Base-by-base conservation (phyloP, 306 rosid species). In the Citrullus colocynthis region DNA sequence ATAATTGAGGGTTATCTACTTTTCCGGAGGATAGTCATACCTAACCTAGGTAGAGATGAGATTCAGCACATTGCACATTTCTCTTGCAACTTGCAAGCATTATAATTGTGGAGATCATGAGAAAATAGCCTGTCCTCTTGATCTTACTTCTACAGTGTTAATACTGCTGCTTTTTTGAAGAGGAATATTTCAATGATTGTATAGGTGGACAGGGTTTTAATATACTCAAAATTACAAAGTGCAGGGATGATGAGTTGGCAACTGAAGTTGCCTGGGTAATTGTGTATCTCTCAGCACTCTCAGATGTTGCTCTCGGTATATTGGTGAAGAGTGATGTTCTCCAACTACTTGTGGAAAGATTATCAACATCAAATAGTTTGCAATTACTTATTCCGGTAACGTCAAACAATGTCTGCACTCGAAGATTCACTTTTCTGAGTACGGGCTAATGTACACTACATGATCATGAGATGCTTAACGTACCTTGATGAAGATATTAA, bases 261-360 rank as follows among this genome's bases (percentile, higher is more conserved):
- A 96, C 98, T 80, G 99, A 96, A 86, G 93, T 92, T 79, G 97
- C 96, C 73, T 96, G 98, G 99, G 96, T 96, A 57, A 89, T 89
- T 75, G 98, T 91, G 79, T 96, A 96, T 86, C 91, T 96, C 18
- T 92, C 98, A 14, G 97, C 98, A 18, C 97, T 92, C 84, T 92
- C 98, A 85, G 89, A 96, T 83, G 74, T 87, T 51, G 98, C 97
- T 74, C 87, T 89, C 51, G 37, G 89, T 78, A 79, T 89, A 86
- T 84, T 92, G 78, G 91, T 88, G 89, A 89, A 91, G 91, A 87
- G 88, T 9, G 94, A 89, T 49, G 90, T 86, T 74, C 90, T 91
- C 85, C 93, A 87, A 84, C 86, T 96, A 78, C 96, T 96, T 30
- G 93, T 88, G 73, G 84, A 91, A 70, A 87, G 93, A 87, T 85